phyloP scores from a whole-genome alignment of 176 grass and related monocot genomes.

The Oropetium thomaeum region DNA sequence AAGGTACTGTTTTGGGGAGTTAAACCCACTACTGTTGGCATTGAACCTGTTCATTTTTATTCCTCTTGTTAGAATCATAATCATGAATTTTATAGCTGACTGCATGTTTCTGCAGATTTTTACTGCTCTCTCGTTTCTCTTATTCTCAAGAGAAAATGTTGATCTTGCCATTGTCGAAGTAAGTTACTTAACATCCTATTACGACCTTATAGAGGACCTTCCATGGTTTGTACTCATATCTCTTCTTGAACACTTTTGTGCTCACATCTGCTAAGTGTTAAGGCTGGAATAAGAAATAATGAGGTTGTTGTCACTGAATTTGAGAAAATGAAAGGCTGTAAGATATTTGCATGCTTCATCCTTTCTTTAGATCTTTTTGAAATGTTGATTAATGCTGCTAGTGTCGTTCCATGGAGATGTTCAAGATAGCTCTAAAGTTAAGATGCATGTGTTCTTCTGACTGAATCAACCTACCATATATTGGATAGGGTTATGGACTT shows the following conservation, averaged over 20 bases:
- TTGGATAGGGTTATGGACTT: not conserved
- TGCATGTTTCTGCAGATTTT: constrained; percentile 62
- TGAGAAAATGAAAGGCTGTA: not conserved
- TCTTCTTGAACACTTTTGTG: not conserved
- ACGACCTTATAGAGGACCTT: not conserved
- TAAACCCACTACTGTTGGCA: not conserved
- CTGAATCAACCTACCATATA: not conserved
- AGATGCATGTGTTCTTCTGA: not conserved
- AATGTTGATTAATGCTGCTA: not conserved
- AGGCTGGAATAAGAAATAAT: not conserved
- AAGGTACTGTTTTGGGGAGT: not conserved
- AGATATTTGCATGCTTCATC: not conserved
- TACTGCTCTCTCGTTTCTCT: constrained; percentile 74
- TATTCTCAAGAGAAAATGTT: constrained; percentile 77
- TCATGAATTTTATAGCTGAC: not conserved
- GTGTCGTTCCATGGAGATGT: too few species aligned
- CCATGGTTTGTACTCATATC: not conserved
- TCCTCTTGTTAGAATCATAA: not conserved
- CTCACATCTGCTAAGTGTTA: constrained; percentile 11
- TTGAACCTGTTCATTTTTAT: constrained; percentile 2
- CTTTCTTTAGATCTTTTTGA: not conserved
- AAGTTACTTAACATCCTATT: constrained; percentile 32
- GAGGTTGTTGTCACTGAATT: not conserved
- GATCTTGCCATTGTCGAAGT: constrained; percentile 88
- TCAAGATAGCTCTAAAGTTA: not conserved